phyloP scores from a whole-genome alignment of 2,329 filamentous ascomycete species.

The Penicillium griseofulvum region DNA sequence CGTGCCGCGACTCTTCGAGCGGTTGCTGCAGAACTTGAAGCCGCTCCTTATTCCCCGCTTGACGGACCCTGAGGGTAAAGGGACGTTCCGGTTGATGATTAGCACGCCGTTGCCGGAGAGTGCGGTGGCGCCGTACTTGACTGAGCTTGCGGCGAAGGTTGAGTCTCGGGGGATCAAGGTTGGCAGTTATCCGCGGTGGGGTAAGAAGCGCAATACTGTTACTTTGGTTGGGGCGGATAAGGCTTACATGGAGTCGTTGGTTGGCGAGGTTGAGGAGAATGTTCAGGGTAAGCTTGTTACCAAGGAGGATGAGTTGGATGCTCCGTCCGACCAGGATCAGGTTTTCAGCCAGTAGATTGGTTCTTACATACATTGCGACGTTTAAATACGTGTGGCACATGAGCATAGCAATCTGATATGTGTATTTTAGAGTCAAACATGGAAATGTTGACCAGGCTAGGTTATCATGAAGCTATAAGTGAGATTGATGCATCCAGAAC shows the following conservation, averaged over 20 bases:
- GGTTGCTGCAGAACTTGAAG: slow-evolving; percentile 73
- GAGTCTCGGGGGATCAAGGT: slow-evolving; percentile 81
- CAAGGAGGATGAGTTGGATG: slow-evolving; percentile 70
- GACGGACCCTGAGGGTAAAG: slow-evolving; percentile 76
- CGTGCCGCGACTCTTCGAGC: slow-evolving; percentile 79
- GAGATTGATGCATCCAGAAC: neutral
- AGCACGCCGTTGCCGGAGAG: slow-evolving; percentile 88
- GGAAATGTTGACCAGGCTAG: neutral
- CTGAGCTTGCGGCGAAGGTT: slow-evolving; percentile 71
- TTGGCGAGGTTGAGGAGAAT: slow-evolving; percentile 72
- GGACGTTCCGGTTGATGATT: slow-evolving; percentile 74
- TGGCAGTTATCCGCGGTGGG: slow-evolving; percentile 92
- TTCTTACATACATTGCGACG: neutral
- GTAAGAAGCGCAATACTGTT: slow-evolving; percentile 81
- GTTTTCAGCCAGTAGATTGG: slow-evolving; percentile 22
- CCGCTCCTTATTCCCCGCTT: slow-evolving; percentile 68
- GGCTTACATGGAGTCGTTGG: slow-evolving; percentile 73
- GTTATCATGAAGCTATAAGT: neutral
- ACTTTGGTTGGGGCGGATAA: slow-evolving; percentile 78
- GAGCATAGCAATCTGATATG: neutral
- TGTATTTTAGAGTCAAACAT: neutral
- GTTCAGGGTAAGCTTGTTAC: slow-evolving; percentile 69
- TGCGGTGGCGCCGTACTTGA: slow-evolving; percentile 76
- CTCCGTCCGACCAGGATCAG: slow-evolving; percentile 30
- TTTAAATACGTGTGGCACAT: neutral